Conservation (phyloP, 768 basidiomycete species). For the Xerocomus brunneocitrinus region DNA sequence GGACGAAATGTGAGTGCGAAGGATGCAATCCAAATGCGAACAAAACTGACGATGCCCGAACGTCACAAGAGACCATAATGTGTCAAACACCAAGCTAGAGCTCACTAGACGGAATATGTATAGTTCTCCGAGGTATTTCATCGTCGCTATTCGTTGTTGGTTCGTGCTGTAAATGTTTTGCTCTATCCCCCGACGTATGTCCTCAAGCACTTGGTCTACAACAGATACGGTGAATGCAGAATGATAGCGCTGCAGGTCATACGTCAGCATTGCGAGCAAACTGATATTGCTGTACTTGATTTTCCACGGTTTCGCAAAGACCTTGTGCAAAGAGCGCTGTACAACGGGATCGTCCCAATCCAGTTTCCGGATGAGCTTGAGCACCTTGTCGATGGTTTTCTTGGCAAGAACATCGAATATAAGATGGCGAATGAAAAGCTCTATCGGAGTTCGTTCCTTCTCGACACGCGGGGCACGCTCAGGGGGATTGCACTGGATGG, state of each 20-base stretch:
- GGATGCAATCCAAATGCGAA: not conserved
- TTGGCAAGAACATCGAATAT: conserved; percentile 90
- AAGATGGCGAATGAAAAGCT: conserved; percentile 94
- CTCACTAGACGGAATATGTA: conserved; percentile 94
- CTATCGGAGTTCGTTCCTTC: conserved; percentile 80
- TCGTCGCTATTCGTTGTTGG: conserved; percentile 84
- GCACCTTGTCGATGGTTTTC: conserved; percentile 92
- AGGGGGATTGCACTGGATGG: conserved; percentile 86
- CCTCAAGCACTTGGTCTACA: conserved; percentile 93
- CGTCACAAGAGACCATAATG: conserved; percentile 88
- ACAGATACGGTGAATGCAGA: conserved; percentile 83
- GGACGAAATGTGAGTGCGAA: conserved; percentile 11
- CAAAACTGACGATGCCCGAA: conserved; percentile 86
- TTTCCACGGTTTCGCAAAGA: conserved; percentile 99
- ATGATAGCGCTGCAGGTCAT: conserved; percentile 91
- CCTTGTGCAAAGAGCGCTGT: conserved; percentile 67
- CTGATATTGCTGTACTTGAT: conserved; percentile 88
- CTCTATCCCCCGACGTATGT: conserved; percentile 86
- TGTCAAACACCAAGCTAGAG: conserved; percentile 88
- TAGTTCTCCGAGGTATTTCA: conserved; percentile 94
- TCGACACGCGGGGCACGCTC: conserved; percentile 83
- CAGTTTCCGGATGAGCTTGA: conserved; percentile 88
- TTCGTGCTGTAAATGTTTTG: conserved; percentile 94
- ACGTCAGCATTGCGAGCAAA: conserved; percentile 89
- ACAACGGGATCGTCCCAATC: conserved; percentile 84